A percentile compares a stretch with the other conserved stretches of the same genome.
Conservation (phyloP, 352 stramenopile species). For the Poterioochromonas sp. region DNA sequence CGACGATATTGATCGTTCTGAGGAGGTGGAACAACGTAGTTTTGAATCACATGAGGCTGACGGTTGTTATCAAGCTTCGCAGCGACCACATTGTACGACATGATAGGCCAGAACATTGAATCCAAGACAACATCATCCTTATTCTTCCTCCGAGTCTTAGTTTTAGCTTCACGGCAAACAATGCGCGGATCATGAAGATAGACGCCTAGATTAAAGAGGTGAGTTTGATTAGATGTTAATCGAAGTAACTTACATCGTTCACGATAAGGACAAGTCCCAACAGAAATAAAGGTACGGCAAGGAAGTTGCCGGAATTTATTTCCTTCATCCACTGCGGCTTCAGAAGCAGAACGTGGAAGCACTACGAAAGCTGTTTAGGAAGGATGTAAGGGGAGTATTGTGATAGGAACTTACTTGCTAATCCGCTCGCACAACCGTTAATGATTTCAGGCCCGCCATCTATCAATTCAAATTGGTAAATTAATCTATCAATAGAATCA, state of each 20-base stretch:
- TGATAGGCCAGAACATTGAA: conserved; percentile 32
- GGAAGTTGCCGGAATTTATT: conserved; percentile 16
- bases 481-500: no score
- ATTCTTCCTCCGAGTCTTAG: conserved; percentile 19
- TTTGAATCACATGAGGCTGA: conserved; percentile 22
- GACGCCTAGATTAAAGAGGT: no score
- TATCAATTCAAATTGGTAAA: no score
- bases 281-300: conserved; percentile 24
- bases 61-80: neutral
- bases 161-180: conserved; percentile 8
- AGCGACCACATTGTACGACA: neutral
- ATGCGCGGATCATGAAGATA: conserved; percentile 28
- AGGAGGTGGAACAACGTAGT: neutral
- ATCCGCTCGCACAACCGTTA: no score
- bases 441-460: no score
- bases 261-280: conserved; percentile 21
- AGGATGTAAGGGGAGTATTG: no score
- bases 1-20: neutral
- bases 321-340: neutral
- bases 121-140: conserved; percentile 17
- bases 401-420: no score
- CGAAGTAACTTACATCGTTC: conserved; percentile 19
- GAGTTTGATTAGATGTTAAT: no score
- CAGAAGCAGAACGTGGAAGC: neutral
- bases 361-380: no score